Conservation (phyloP, 2,329 filamentous ascomycete genomes). For the Pseudogymnoascus sp. region DNA sequence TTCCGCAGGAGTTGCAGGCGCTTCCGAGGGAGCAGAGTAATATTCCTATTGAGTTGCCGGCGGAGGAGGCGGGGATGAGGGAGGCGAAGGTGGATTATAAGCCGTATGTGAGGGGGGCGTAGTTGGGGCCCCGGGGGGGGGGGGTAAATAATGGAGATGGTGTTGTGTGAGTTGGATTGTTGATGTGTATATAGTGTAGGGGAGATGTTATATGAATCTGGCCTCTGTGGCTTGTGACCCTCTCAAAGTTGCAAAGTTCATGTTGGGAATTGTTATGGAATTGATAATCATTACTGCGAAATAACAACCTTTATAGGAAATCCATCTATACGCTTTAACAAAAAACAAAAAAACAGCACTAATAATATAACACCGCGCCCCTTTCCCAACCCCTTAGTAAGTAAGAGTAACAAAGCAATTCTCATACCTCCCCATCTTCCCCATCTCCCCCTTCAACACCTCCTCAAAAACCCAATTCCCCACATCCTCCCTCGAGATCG, state of each 20-base stretch:
- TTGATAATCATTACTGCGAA: neutral
- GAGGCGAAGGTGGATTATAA: neutral
- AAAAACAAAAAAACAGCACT: neutral
- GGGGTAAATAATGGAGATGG: neutral
- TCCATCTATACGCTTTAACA: neutral
- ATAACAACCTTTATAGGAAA: neutral
- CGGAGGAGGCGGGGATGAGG: neutral
- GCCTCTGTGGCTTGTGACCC: neutral
- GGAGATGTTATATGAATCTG: neutral
- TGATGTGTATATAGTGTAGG: neutral
- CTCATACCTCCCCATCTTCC: neutral
- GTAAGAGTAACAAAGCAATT: neutral
- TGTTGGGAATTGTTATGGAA: neutral
- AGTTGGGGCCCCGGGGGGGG: no score
- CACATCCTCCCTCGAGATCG: slow-evolving; percentile 29
- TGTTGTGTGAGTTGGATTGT: neutral
- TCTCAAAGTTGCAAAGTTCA: neutral
- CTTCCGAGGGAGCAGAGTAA: neutral
- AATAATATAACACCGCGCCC: neutral
- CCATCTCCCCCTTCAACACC: neutral
- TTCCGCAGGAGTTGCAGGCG: neutral
- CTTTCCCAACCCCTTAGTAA: neutral
- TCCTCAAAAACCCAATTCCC: slow-evolving; percentile 28
- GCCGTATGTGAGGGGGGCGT: neutral
- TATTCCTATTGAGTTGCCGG: neutral